A percentile compares a stretch with the other conserved stretches of the same genome.
Evolutionary conservation across 306 rosid genomes (phyloP).

Genomic region (Prinsepia uniflora): DNA sequence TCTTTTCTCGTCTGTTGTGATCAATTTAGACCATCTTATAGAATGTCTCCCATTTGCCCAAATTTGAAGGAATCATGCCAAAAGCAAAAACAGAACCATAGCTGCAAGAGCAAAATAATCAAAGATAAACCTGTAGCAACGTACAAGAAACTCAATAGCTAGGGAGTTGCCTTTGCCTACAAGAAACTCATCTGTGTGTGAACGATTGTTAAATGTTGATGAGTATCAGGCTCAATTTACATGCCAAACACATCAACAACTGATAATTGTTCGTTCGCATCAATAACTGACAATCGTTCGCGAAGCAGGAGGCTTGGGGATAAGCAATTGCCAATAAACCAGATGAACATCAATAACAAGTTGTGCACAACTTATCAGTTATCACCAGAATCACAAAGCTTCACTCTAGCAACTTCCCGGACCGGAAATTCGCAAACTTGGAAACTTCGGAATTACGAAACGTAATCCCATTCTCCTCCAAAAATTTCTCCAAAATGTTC

Average conservation of each 20-base stretch:
- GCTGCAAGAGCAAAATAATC: not conserved
- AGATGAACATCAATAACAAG: not conserved
- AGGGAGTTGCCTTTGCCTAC: no score
- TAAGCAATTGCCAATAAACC: not conserved
- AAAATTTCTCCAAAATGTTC: constrained; percentile 33
- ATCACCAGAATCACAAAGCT: no score
- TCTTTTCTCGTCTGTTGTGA: not conserved
- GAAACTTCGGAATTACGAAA: constrained; percentile 39
- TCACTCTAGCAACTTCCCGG: constrained; percentile 43
- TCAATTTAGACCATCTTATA: not conserved
- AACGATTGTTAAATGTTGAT: no score
- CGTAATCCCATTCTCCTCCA: constrained; percentile 38
- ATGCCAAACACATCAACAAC: not conserved
- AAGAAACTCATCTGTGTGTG: no score
- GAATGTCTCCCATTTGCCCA: not conserved
- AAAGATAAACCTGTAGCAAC: no score
- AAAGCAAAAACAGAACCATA: not conserved
- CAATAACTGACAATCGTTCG: not conserved
- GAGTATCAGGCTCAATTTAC: no score
- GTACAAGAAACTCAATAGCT: no score
- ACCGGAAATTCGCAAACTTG: constrained; percentile 41
- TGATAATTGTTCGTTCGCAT: not conserved
- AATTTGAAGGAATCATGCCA: not conserved
- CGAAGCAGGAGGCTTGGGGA: not conserved
- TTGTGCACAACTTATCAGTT: not conserved